Evolutionary conservation across 306 rosid genomes (phyloP).

Genomic region (Cucurbita argyrosperma): DNA sequence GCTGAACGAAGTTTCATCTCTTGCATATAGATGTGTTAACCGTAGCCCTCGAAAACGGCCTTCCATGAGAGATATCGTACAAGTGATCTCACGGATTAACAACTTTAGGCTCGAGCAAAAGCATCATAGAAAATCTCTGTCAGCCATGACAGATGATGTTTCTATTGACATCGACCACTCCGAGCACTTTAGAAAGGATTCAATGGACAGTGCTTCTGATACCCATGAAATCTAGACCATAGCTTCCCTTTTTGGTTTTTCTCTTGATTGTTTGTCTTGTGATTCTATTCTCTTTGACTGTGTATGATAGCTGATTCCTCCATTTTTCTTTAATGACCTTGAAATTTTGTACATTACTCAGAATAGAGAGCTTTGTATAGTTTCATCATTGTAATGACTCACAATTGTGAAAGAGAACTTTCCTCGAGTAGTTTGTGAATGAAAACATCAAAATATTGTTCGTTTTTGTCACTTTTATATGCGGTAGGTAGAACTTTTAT

Average conservation of each 20-base stretch:
- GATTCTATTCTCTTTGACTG: not conserved
- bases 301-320: slow-evolving; percentile 3
- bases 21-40: slow-evolving; percentile 76
- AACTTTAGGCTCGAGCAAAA: slow-evolving; percentile 43
- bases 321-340: not conserved
- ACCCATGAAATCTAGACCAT: slow-evolving; percentile 41
- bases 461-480: not conserved
- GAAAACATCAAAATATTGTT: not conserved
- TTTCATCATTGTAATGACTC: not conserved
- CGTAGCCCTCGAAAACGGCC: slow-evolving; percentile 65
- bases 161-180: slow-evolving; percentile 40
- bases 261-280: slow-evolving; percentile 4
- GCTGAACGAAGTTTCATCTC: slow-evolving; percentile 73
- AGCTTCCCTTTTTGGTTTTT: slow-evolving; percentile 10
- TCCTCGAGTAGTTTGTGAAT: slow-evolving; percentile 1
- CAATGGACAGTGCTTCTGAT: slow-evolving; percentile 66
- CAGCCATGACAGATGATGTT: slow-evolving; percentile 54
- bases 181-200: slow-evolving; percentile 76
- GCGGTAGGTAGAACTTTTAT: not conserved
- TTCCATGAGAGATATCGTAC: slow-evolving; percentile 86
- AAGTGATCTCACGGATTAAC: slow-evolving; percentile 49
- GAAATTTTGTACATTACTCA: slow-evolving; percentile 6
- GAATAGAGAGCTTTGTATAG: slow-evolving; percentile 1
- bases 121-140: slow-evolving; percentile 40
- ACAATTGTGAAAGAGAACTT: slow-evolving; percentile 4